phyloP scores from a whole-genome alignment of 306 rosid species.

The Oxytropis ochrocephala region DNA sequence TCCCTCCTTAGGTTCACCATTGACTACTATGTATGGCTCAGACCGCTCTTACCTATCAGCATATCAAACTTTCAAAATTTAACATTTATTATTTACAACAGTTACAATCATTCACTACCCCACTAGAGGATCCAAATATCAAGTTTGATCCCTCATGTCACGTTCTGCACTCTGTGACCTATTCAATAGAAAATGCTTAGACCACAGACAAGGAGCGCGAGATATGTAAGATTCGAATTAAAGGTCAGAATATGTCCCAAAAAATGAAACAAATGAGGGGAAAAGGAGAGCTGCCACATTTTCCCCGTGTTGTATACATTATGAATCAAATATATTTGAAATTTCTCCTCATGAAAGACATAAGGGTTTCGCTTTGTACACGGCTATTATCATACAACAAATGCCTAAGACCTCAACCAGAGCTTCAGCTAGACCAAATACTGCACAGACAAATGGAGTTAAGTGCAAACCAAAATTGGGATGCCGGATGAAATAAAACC shows the following conservation, averaged over 20 bases:
- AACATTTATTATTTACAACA: too few species aligned
- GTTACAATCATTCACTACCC: too few species aligned
- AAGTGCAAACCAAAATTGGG: slow-evolving; percentile 18
- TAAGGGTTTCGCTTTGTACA: slow-evolving; percentile 19
- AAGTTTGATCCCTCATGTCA: too few species aligned
- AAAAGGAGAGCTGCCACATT: not conserved
- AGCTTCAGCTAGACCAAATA: slow-evolving; percentile 28
- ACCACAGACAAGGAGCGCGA: not conserved
- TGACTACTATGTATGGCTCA: too few species aligned
- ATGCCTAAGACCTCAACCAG: slow-evolving; percentile 26
- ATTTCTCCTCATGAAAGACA: slow-evolving; percentile 17
- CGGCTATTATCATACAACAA: slow-evolving; percentile 39
- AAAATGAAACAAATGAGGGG: not conserved
- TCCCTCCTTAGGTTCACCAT: too few species aligned
- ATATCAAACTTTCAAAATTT: too few species aligned
- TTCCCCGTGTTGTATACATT: slow-evolving; percentile 7
- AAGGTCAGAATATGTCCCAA: not conserved
- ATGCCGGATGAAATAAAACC: slow-evolving; percentile 22
- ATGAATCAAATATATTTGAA: slow-evolving; percentile 15
- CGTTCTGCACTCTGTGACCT: too few species aligned
- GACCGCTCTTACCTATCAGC: too few species aligned
- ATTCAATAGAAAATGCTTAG: slow-evolving; percentile 7
- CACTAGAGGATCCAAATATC: too few species aligned
- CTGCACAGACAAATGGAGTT: slow-evolving; percentile 32
- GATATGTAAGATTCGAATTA: not conserved